phyloP scores from a whole-genome alignment of 1,284 basidiomycete genomes.

The Puccinia sorghi region DNA sequence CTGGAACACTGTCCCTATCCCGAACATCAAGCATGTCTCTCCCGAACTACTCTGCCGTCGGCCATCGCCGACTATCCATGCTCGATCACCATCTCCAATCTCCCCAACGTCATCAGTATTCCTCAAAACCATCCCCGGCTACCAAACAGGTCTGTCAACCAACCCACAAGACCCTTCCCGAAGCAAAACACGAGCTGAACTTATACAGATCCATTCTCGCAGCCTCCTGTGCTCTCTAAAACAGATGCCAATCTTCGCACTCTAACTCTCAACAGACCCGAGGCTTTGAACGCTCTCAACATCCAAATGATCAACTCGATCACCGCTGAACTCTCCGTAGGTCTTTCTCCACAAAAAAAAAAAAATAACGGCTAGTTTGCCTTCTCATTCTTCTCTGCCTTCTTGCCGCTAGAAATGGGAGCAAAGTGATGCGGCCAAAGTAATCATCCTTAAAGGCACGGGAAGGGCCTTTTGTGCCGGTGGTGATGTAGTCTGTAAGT shows the following conservation, averaged over 20 bases:
- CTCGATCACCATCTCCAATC: not conserved
- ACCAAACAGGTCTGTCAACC: not conserved
- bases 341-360: not conserved
- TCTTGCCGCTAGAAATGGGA: conserved; percentile 72
- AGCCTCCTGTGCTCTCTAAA: conserved; percentile 21
- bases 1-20: not conserved
- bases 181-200: not conserved
- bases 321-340: conserved; percentile 71
- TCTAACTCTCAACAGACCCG: conserved; percentile 77
- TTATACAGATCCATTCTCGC: not conserved
- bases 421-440: conserved; percentile 69
- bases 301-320: conserved; percentile 77
- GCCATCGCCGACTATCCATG: not conserved
- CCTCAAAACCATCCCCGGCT: not conserved
- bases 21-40: not conserved
- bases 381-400: not conserved
- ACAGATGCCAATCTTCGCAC: conserved; percentile 61
- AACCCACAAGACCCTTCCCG: not conserved
- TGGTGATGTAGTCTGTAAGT: conserved; percentile 80
- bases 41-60: not conserved
- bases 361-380: not conserved
- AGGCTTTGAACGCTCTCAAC: conserved; percentile 84
- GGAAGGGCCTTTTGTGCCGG: conserved; percentile 90
- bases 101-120: not conserved
- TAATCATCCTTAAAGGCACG: conserved; percentile 75